Base-by-base conservation (phyloP, 2,329 filamentous ascomycete genomes). In the Ophiostoma quercus region DNA sequence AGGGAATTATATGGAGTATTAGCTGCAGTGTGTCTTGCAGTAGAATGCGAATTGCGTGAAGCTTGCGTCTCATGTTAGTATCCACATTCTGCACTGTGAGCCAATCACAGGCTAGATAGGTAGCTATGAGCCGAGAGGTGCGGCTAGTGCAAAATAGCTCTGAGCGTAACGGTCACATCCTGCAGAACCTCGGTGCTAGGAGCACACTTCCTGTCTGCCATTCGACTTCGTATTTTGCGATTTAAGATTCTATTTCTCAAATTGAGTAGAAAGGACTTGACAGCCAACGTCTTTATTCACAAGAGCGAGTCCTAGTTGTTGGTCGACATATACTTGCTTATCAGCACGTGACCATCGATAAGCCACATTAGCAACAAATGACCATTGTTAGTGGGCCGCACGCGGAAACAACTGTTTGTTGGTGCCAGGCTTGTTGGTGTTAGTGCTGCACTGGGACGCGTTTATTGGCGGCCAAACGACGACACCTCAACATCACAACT, bases 1-100 rank as follows among this genome's bases (percentile, higher is more conserved):
- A 57, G 66, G 37, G 63, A 68, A 70, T 67, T 68, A 70, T 66
- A 54, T 60, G 34, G n/a, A 32, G 66, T 69, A 70, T 47, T 67
- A 65, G 47, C 43, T 57, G 43, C 51, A 41, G 12, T 69, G 19
- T 16, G 51, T 57, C 22, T 57, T 57, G 22, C 51, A 57, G 51
- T 25, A 57, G 51, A 41, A 19, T 43, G 47, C 47, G 16, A n/a
- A 37, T 65, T 19, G 51, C 9, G 47, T 3, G 32, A 67, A 43
- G 41, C 66, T 62, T 62, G 57, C 16, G 57, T 32, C 57, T 62
- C 29, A 14, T 62, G 57, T 62, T 19, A 62, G 57, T 22, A 19
- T 16, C 25, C 57, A 32, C 57, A 34, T 19, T 32, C 2, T 8
- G 16, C 3, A 11, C 8, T 8, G 9, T 34, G 3, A 14, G 16